phyloP scores from a whole-genome alignment of 352 stramenopile genomes.

The Phytophthora hibernalis region DNA sequence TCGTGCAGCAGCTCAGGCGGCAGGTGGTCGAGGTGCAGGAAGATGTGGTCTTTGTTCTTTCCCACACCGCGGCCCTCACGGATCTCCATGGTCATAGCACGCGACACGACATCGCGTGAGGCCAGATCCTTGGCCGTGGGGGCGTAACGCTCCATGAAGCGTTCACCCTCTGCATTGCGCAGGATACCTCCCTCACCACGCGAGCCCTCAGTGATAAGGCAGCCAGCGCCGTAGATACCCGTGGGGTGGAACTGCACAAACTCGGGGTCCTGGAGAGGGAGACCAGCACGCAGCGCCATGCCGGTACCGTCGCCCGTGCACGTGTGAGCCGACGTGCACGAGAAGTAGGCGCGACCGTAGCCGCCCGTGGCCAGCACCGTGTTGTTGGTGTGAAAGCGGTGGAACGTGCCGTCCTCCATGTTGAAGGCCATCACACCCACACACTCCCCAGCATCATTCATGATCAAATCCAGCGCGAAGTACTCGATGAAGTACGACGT shows the following conservation, averaged over 20 bases:
- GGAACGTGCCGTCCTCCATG: constrained; percentile 97
- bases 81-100: constrained; percentile 99
- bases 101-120: constrained; percentile 94
- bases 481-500: constrained; percentile 99
- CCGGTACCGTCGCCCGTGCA: constrained; percentile 97
- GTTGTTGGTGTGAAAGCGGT: constrained; percentile 94
- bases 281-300: constrained; percentile 95
- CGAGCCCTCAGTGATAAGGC: constrained; percentile 97
- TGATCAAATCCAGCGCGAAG: constrained; percentile 97
- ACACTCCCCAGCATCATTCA: constrained; percentile 92
- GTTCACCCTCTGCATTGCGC: constrained; percentile 95
- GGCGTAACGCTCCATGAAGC: constrained; percentile 97
- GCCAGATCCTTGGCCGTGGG: constrained; percentile 97
- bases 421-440: constrained; percentile 96
- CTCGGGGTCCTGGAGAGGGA: constrained; percentile 95
- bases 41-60: constrained; percentile 94
- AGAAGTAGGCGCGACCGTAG: constrained; percentile 97
- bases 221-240: constrained; percentile 97
- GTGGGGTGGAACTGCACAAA: constrained; percentile 99
- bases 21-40: constrained; percentile 97
- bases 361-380: constrained; percentile 95
- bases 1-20: constrained; percentile 94
- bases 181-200: constrained; percentile 97
- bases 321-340: constrained; percentile 96
- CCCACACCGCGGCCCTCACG: constrained; percentile 94